Evolutionary conservation across 2,329 filamentous ascomycete species (phyloP).

Genomic region (Hirsutella thompsonii): DNA sequence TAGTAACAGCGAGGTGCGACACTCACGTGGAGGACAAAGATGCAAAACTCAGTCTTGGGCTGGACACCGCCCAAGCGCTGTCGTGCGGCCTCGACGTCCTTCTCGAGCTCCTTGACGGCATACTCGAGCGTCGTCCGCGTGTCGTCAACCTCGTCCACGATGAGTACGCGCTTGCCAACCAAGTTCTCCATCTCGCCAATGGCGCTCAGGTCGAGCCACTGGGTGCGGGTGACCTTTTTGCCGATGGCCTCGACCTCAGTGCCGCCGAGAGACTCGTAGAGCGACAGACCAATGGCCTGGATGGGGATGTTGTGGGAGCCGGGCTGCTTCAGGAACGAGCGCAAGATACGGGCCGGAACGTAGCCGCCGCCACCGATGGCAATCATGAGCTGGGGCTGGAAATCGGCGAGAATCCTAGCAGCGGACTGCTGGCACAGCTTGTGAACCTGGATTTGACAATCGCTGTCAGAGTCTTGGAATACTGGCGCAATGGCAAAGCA

Average conservation of each 20-base stretch:
- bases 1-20: slow-evolving; percentile 2
- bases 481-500: no score
- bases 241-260: slow-evolving; percentile 57
- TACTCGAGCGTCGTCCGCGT: slow-evolving; percentile 91
- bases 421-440: slow-evolving; percentile 89
- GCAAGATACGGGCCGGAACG: slow-evolving; percentile 89
- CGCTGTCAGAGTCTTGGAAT: slow-evolving; percentile 6
- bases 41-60: slow-evolving; percentile 71
- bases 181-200: slow-evolving; percentile 76
- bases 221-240: slow-evolving; percentile 91
- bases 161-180: slow-evolving; percentile 81
- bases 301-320: slow-evolving; percentile 92
- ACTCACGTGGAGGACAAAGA: slow-evolving; percentile 88
- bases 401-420: slow-evolving; percentile 65
- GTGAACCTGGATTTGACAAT: slow-evolving; percentile 56
- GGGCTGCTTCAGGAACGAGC: slow-evolving; percentile 88
- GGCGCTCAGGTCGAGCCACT: slow-evolving; percentile 88
- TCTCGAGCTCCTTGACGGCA: slow-evolving; percentile 82
- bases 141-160: slow-evolving; percentile 93
- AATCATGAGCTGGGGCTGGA: slow-evolving; percentile 93
- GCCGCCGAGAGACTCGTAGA: slow-evolving; percentile 75
- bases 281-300: slow-evolving; percentile 93
- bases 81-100: slow-evolving; percentile 78
- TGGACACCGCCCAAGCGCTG: slow-evolving; percentile 53
- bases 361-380: slow-evolving; percentile 97